A percentile compares a stretch with the other conserved stretches of the same genome.
Evolutionary conservation across 1,284 basidiomycete species (phyloP).

Genomic region (Prillingera fragicola): DNA sequence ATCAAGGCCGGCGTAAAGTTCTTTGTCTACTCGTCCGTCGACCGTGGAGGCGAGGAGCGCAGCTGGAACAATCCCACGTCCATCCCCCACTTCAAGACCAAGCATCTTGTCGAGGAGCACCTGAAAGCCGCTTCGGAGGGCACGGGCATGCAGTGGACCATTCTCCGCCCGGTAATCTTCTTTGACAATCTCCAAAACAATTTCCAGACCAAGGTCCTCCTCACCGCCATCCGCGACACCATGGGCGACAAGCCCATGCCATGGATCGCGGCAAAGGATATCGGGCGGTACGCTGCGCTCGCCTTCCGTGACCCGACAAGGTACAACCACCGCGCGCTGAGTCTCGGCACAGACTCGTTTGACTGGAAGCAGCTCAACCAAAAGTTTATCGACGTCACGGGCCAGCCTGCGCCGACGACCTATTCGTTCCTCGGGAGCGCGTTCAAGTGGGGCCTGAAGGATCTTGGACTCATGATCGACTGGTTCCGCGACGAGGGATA

Average conservation of each 20-base stretch:
- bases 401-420: constrained; percentile 18
- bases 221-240: constrained; percentile 15
- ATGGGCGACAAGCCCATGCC: constrained; percentile 20
- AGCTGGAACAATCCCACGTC: constrained; percentile 11
- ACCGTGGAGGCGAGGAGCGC: constrained; percentile 25
- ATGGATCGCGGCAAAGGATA: constrained; percentile 21
- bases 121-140: constrained; percentile 6
- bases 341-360: constrained; percentile 25
- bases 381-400: constrained; percentile 11
- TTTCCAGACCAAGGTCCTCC: constrained; percentile 19
- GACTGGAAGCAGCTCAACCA: constrained; percentile 19
- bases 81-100: constrained; percentile 18
- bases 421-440: constrained; percentile 6
- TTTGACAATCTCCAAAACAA: constrained; percentile 13
- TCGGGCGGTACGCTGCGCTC: constrained; percentile 21
- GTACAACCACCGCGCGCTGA: constrained; percentile 14
- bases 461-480: constrained; percentile 10
- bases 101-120: constrained; percentile 14
- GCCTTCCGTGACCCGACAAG: constrained; percentile 12
- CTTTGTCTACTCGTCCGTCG: constrained; percentile 46
- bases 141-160: constrained; percentile 3
- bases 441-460: background rate
- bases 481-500: constrained; percentile 17
- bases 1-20: constrained; percentile 45
- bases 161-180: constrained; percentile 16